Evolutionary conservation across 805 yeast genomes (phyloP).

Genomic region (Ascoidea tarda): DNA sequence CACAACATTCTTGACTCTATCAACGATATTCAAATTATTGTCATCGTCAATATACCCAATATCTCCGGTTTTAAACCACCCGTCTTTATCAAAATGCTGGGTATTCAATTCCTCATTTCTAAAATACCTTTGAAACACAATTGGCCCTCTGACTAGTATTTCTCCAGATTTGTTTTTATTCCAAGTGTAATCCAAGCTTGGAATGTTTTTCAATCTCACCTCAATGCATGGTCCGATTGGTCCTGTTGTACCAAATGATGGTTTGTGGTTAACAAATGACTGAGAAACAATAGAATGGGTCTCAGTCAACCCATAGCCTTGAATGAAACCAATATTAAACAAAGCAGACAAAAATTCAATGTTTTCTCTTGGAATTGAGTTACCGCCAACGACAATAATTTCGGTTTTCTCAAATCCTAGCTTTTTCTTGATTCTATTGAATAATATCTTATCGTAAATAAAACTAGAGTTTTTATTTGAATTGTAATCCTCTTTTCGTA

Average conservation of each 20-base stretch:
- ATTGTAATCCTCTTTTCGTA: neutral
- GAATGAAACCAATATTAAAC: conserved; percentile 37
- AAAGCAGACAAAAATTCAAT: conserved; percentile 47
- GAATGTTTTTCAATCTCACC: conserved; percentile 46
- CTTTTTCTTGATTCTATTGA: conserved; percentile 28
- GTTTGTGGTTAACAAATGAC: conserved; percentile 30
- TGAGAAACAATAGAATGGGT: conserved; percentile 44
- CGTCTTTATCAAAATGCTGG: too few species aligned
- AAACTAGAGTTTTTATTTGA: conserved; percentile 10
- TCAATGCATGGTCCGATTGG: conserved; percentile 41
- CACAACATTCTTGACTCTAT: conserved; percentile 55
- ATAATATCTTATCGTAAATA: conserved; percentile 21
- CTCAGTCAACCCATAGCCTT: conserved; percentile 69
- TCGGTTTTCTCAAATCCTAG: conserved; percentile 33
- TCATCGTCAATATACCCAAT: conserved; percentile 27
- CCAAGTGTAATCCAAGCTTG: conserved; percentile 41
- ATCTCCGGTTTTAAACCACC: conserved; percentile 49
- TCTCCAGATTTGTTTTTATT: conserved; percentile 40
- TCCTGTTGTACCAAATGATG: conserved; percentile 42
- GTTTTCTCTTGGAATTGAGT: conserved; percentile 55
- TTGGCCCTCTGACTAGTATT: conserved; percentile 49
- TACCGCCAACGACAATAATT: conserved; percentile 41
- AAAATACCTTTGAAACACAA: conserved; percentile 40
- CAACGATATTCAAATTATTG: conserved; percentile 29
- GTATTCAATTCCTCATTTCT: conserved; percentile 13